Conservation (phyloP, 106 monocot genomes). For the Hemerocallis citrina region DNA sequence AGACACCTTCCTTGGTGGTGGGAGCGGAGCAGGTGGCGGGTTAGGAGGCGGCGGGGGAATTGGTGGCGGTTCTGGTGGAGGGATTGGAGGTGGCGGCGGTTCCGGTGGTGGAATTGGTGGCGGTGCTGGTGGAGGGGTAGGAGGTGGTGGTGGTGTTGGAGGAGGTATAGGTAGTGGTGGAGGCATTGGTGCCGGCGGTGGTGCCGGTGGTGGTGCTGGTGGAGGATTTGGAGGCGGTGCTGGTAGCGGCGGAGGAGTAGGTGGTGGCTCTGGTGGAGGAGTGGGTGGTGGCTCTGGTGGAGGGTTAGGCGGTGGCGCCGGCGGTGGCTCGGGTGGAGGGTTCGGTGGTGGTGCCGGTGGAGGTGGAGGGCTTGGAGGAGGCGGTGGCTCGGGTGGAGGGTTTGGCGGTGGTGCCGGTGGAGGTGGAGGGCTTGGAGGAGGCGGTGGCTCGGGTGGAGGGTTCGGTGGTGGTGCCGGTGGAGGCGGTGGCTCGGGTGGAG, state of each 20-base stretch:
- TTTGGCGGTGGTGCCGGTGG: background rate
- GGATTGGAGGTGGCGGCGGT: background rate
- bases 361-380: no score
- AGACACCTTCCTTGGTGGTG: conserved; percentile 3
- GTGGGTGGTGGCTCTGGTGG: background rate
- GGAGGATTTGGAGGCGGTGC: background rate
- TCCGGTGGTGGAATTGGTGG: background rate
- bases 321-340: background rate
- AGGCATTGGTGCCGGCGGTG: background rate
- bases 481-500: no score
- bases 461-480: no score
- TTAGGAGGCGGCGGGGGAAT: background rate
- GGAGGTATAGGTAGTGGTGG: background rate
- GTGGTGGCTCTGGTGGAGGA: background rate
- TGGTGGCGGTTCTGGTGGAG: no score
- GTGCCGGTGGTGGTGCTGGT: background rate
- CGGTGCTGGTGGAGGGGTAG: background rate
- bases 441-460: no score
- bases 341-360: background rate
- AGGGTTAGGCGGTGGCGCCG: no score
- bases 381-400: background rate
- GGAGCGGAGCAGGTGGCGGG: background rate
- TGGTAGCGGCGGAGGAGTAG: background rate
- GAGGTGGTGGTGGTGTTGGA: background rate
- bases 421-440: background rate